Conservation (phyloP, 768 basidiomycete genomes). For the Sutorius australiensis region DNA sequence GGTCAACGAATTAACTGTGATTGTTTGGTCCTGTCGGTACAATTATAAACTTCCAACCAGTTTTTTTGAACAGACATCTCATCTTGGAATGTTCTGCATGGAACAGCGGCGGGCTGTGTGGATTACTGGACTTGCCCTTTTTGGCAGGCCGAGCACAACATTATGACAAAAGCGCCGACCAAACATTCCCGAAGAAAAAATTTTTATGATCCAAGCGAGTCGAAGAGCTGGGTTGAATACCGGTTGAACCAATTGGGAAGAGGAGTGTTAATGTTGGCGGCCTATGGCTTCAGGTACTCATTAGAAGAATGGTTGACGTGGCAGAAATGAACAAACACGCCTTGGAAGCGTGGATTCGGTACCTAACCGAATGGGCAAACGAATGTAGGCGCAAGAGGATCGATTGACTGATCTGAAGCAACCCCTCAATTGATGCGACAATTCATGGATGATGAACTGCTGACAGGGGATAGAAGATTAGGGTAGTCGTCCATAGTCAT, state of each 20-base stretch:
- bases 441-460: background rate
- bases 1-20: background rate
- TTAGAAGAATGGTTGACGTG: background rate
- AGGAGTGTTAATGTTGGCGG: background rate
- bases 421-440: background rate
- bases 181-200: background rate
- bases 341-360: constrained; percentile 12
- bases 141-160: constrained; percentile 2
- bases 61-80: background rate
- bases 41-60: constrained; percentile 12
- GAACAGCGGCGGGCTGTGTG: constrained; percentile 19
- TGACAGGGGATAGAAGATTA: background rate
- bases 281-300: background rate
- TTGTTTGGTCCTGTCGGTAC: constrained; percentile 23
- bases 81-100: constrained; percentile 24
- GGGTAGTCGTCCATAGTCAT: background rate
- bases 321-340: constrained; percentile 10
- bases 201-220: background rate
- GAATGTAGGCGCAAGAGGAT: background rate
- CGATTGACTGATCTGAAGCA: constrained; percentile 3
- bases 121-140: constrained; percentile 17
- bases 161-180: background rate
- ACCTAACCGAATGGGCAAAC: background rate
- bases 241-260: background rate
- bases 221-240: background rate